These are phyloP conservation scores for Scutellaria barbata DNA, from an alignment of 257 asterid species.

Conservation along the genomic window DNA sequence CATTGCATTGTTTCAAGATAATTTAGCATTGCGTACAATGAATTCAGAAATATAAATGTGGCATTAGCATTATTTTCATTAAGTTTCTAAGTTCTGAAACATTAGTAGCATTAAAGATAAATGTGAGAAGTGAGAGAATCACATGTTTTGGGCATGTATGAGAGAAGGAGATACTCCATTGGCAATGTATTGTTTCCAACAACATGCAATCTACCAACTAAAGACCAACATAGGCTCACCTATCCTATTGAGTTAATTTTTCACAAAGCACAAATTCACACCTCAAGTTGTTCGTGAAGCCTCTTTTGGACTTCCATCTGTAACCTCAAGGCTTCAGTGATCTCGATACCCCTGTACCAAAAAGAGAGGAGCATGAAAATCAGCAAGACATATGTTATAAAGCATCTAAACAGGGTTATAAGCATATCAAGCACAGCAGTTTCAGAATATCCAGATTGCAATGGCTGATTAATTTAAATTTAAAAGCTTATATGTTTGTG, in stretches of 20 bases:
- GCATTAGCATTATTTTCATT: neutral
- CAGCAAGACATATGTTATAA: constrained; percentile 11
- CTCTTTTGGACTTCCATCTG: constrained; percentile 98
- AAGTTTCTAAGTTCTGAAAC: neutral
- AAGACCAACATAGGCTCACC: constrained; percentile 1
- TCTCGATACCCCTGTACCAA: constrained; percentile 75
- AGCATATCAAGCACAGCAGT: neutral
- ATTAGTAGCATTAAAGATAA: neutral
- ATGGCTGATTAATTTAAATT: too few species aligned
- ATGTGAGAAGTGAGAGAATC: neutral
- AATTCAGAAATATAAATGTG: neutral
- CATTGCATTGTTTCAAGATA: too few species aligned
- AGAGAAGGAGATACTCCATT: neutral
- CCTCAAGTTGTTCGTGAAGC: constrained; percentile 99
- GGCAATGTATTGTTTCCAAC: constrained; percentile 1
- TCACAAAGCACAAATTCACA: constrained; percentile 35
- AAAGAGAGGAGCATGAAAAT: constrained; percentile 30
- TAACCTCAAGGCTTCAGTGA: constrained; percentile 89
- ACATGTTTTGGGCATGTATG: constrained; percentile 9
- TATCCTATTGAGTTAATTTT: neutral
- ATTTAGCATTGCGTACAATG: too few species aligned
- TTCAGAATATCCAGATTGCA: too few species aligned
- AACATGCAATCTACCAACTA: neutral
- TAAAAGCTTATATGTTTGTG: too few species aligned
- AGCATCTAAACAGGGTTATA: neutral